Base-by-base conservation (phyloP, 2,329 filamentous ascomycete genomes). In the Rhynchosporium secalis region DNA sequence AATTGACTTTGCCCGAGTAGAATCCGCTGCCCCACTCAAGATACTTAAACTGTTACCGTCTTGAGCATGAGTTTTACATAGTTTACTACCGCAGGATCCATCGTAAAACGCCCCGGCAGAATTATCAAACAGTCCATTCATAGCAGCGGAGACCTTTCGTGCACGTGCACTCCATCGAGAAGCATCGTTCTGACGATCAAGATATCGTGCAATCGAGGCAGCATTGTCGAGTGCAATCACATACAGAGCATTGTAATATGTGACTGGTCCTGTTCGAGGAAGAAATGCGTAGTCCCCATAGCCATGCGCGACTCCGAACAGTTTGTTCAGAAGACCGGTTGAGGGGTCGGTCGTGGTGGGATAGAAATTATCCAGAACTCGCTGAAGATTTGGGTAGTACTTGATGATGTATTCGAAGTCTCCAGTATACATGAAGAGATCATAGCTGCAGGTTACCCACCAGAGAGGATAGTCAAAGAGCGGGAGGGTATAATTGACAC, bases 231-330 rank as follows among this genome's bases (percentile, higher is more conserved):
- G 73, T 0, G 80, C 79, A 6, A 78, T 73, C 2, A 80, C 76
- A 60, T 83, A 82, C 3, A 83, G 73, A 0, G 79, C 79, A 62
- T 80, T 83, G 75, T 82, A 83, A 64, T 83, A 83, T 0, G 79
- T 81, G 28, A 81, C 77, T 40, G 78, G 72, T 0, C 81, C 81
- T 28, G 71, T 75, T 3, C 81, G 76, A 1, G 75, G 75, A 1
- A 83, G 70, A 65, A 83, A 83, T 0, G 80, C 81, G 65, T 79
- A 83, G 68, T 83, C 81, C 3, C 81, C 81, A 62, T 81, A 81
- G 1, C 73, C 74, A 4, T 71, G 73, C 2, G 71, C 70, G 3
- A 65, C 46, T n/a, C 72, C 72, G 2, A 72, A 15, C 3, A 74
- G 75, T 60, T 81, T 81, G 26, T 76, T 72, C 2, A 83, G 72